Base-by-base conservation (phyloP, 1,284 basidiomycete species). In the Lentinula novae-zelandiae region DNA sequence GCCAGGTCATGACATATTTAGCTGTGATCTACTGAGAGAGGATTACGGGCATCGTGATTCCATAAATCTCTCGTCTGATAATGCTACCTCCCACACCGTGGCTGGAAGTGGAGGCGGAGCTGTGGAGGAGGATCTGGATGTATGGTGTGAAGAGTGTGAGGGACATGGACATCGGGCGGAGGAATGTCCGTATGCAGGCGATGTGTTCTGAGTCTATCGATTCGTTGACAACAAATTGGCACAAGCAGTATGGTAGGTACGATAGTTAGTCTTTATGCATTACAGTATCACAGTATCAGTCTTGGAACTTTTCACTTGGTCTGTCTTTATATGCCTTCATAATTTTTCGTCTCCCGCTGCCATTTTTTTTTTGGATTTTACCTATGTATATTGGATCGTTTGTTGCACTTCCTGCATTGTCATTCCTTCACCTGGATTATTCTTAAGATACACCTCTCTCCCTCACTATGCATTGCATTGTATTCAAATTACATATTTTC, bases 1-100 rank as follows among this genome's bases (percentile, higher is more conserved):
- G 64, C 84, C 84, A 0, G 91, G 89, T 2, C 92, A 94, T 69
- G 91, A 93, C 68, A 90, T 92, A 61, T 91, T 92, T 72, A 86
- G 81, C 46, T 93, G 91, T 69, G 84, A 86, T 65, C 77, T 91
- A 57, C 68, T 81, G 60, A 80, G 79, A 64, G 78, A 78, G 20
- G 77, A 76, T 54, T 58, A 58, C 27, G 57, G 44, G 27, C 15
- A 46, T 20, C 44, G 9, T 20, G 20, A 46, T 46, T 4, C 17
- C 9, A 46, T 46, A 9, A 22, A n/a, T 22, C 22, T n/a, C 9
- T 46, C 44, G 12, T 44, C 27, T 49, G 49, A 34, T n/a, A 17
- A 34, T n/a, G 12, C 3, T 51, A 13, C 49, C 8, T 15, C 49
- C 9, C 27, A 33, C 17, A 51, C 9, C 34, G 27, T 17, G 5